phyloP scores from a whole-genome alignment of 352 stramenopile species.

The Phytophthora hibernalis region DNA sequence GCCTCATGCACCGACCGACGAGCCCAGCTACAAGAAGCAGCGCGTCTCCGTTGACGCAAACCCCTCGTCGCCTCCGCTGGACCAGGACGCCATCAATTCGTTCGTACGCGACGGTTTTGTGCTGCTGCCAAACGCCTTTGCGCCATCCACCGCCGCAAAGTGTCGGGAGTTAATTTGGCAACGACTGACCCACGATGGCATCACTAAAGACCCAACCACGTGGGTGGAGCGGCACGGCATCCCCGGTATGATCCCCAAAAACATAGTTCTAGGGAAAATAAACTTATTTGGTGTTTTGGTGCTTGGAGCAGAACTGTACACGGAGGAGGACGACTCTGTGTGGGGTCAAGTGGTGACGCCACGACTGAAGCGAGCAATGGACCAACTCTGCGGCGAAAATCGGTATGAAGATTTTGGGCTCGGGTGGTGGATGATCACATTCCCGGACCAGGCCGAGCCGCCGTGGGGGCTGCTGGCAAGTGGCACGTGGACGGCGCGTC shows the following conservation, averaged over 20 bases:
- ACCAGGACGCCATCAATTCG: slow-evolving; percentile 38
- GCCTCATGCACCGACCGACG: background rate
- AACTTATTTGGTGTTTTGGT: slow-evolving; percentile 3
- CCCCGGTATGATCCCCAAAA: slow-evolving; percentile 43
- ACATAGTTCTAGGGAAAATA: background rate
- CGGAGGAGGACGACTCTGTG: slow-evolving; percentile 37
- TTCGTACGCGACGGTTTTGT: slow-evolving; percentile 83
- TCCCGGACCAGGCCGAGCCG: slow-evolving; percentile 54
- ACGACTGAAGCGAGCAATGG: slow-evolving; percentile 58
- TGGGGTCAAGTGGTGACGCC: slow-evolving; percentile 58
- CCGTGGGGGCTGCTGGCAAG: slow-evolving; percentile 77
- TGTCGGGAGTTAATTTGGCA: slow-evolving; percentile 60
- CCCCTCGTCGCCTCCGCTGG: slow-evolving; percentile 26
- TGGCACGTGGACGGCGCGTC: slow-evolving; percentile 86
- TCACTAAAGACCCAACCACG: slow-evolving; percentile 46
- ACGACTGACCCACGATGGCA: slow-evolving; percentile 44
- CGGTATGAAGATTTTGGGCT: slow-evolving; percentile 76
- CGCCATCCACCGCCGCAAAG: slow-evolving; percentile 42
- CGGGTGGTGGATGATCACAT: slow-evolving; percentile 89
- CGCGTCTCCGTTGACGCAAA: slow-evolving; percentile 1
- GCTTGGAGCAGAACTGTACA: slow-evolving; percentile 55
- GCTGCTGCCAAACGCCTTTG: slow-evolving; percentile 63
- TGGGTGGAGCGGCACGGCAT: slow-evolving; percentile 73
- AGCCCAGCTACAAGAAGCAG: slow-evolving; percentile 32
- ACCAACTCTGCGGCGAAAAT: slow-evolving; percentile 74